phyloP scores from a whole-genome alignment of 176 grass and related monocot genomes.

The Ananas comosus region DNA sequence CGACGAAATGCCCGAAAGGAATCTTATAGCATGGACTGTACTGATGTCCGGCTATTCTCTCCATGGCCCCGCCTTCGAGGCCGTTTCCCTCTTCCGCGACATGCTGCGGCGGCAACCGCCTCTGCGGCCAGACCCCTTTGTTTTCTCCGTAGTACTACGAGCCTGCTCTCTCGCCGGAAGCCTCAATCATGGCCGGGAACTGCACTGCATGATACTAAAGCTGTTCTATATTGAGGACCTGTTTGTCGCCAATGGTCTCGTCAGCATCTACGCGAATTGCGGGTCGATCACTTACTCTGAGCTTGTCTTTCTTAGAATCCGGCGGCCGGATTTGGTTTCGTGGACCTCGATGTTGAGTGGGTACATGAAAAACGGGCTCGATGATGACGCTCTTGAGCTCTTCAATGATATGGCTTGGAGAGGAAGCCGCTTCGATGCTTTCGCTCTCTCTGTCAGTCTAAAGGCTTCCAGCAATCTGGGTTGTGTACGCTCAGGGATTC shows the following conservation, averaged over 20 bases:
- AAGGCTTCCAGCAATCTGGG: slow-evolving; percentile 38
- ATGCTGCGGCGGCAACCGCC: slow-evolving; percentile 22
- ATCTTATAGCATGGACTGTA: slow-evolving; percentile 39
- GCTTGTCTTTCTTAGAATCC: slow-evolving; percentile 37
- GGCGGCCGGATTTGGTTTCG: slow-evolving; percentile 41
- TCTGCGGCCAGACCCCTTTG: slow-evolving; percentile 43
- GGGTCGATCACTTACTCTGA: slow-evolving; percentile 29
- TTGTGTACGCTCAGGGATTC: slow-evolving; percentile 26
- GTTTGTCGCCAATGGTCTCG: slow-evolving; percentile 51
- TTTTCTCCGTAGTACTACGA: slow-evolving; percentile 50
- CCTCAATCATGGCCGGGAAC: slow-evolving; percentile 29
- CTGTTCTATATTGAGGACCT: slow-evolving; percentile 29
- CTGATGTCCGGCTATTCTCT: slow-evolving; percentile 62
- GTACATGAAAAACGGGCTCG: slow-evolving; percentile 43
- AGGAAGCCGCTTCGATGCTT: slow-evolving; percentile 33
- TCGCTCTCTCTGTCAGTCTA: slow-evolving; percentile 36
- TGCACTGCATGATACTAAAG: slow-evolving; percentile 32
- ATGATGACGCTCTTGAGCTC: slow-evolving; percentile 33
- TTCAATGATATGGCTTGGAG: slow-evolving; percentile 32
- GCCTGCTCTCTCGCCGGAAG: slow-evolving; percentile 40
- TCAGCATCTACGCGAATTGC: slow-evolving; percentile 58
- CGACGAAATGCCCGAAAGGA: slow-evolving; percentile 31
- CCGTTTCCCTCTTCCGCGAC: slow-evolving; percentile 31
- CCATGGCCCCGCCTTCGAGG: slow-evolving; percentile 39
- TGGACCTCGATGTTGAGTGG: slow-evolving; percentile 58